Conservation (phyloP, 192 early-diverging fungal species). For the Backusella sp. region DNA sequence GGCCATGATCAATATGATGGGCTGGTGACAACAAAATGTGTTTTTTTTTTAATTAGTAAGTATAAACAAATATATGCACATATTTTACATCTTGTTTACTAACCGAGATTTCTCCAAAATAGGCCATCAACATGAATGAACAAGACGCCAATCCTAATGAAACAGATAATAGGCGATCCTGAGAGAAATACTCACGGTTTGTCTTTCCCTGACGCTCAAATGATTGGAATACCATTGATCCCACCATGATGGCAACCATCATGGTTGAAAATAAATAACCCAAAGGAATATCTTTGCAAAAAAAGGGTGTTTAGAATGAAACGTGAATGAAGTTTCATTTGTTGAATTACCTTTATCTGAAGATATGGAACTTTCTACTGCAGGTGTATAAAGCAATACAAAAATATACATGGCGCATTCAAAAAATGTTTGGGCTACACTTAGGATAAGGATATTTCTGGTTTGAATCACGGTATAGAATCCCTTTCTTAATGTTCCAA, state of each 20-base stretch:
- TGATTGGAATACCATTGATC: constrained; percentile 45
- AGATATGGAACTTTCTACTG: constrained; percentile 39
- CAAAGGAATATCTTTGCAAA: constrained; percentile 33
- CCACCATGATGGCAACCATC: constrained; percentile 56
- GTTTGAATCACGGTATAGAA: constrained; percentile 7
- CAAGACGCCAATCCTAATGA: constrained; percentile 40
- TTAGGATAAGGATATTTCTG: constrained; percentile 46
- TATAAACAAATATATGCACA: not conserved
- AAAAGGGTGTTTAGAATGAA: constrained; percentile 19
- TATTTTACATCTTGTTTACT: not conserved
- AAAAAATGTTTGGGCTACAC: constrained; percentile 60
- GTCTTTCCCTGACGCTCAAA: constrained; percentile 23
- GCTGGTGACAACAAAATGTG: not conserved
- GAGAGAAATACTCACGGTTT: not conserved
- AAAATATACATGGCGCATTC: constrained; percentile 67
- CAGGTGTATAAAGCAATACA: constrained; percentile 59
- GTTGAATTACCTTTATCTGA: constrained; percentile 9
- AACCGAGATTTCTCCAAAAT: constrained; percentile 21
- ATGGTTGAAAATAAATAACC: constrained; percentile 54
- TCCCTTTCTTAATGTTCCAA: constrained; percentile 15
- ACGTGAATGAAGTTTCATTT: not conserved
- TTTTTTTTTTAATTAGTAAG: not conserved
- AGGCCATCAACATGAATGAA: constrained; percentile 41
- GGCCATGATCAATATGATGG: constrained; percentile 26
- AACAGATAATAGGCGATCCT: constrained; percentile 27